Conservation (phyloP, 306 rosid genomes). For the Glycine soja region DNA sequence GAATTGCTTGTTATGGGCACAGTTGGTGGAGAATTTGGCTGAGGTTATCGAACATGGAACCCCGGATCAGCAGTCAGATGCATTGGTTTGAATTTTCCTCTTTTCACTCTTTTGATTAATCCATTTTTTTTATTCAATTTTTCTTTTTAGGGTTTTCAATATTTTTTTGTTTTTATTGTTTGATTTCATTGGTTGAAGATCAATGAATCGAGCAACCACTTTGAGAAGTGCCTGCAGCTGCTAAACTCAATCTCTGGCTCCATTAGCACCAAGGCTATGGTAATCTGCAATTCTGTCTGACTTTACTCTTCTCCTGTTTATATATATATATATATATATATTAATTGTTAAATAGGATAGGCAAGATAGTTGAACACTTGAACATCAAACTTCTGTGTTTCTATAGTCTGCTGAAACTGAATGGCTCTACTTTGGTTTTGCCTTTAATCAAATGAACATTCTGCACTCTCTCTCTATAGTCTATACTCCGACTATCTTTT, state of each 20-base stretch:
- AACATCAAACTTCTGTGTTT: conserved; percentile 14
- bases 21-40: conserved; percentile 90
- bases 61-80: conserved; percentile 86
- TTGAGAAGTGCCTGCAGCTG: conserved; percentile 90
- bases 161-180: background rate
- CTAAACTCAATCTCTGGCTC: conserved; percentile 85
- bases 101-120: conserved; percentile 14
- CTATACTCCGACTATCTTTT: background rate
- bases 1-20: conserved; percentile 37
- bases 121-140: background rate
- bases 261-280: conserved; percentile 84
- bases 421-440: conserved; percentile 7
- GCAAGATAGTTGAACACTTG: background rate
- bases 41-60: conserved; percentile 76
- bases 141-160: conserved; percentile 10
- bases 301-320: conserved; percentile 18
- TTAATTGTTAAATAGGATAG: background rate
- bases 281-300: conserved; percentile 44
- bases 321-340: background rate
- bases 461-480: background rate
- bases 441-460: conserved; percentile 5
- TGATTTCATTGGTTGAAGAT: conserved; percentile 56
- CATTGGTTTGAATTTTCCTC: conserved; percentile 58
- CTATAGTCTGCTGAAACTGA: conserved; percentile 18
- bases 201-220: conserved; percentile 78